A percentile compares a stretch with the other conserved stretches of the same genome.
These are phyloP conservation scores for Epichloe typhina DNA, from an alignment of 2,329 filamentous ascomycete species.

Conservation along the genomic window DNA sequence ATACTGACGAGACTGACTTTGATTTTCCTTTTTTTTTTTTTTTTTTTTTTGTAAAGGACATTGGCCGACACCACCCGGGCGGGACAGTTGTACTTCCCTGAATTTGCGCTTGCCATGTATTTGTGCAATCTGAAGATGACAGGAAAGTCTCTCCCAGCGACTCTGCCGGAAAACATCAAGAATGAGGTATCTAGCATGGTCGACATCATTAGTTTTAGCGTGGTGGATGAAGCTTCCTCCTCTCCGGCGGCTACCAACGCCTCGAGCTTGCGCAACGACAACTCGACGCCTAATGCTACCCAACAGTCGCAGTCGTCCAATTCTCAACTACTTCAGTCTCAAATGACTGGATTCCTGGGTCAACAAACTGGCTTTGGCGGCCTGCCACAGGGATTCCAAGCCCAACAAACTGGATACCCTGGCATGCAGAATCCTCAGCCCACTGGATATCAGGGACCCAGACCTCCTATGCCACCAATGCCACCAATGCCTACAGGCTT, in stretches of 20 bases:
- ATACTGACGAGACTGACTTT: not conserved
- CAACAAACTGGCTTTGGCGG: constrained; percentile 44
- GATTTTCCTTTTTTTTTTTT: constrained; percentile 6
- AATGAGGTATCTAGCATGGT: constrained; percentile 99
- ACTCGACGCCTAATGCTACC: constrained; percentile 37
- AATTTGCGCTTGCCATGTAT: constrained; percentile 97
- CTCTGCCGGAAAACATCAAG: constrained; percentile 71
- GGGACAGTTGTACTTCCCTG: constrained; percentile 89
- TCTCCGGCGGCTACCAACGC: constrained; percentile 47
- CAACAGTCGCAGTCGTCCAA: constrained; percentile 66
- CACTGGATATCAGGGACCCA: constrained; percentile 69
- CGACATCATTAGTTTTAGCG: constrained; percentile 93
- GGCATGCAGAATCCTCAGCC: constrained; percentile 55
- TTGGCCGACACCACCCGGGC: constrained; percentile 92
- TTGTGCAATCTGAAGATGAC: constrained; percentile 89
- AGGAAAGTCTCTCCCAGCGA: constrained; percentile 63
- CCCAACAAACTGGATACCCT: constrained; percentile 59
- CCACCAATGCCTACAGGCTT: constrained; percentile 50
- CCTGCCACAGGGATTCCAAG: constrained; percentile 46
- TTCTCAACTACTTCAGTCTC: constrained; percentile 47
- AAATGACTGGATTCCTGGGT: constrained; percentile 56
- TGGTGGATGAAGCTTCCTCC: constrained; percentile 56
- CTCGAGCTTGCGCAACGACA: constrained; percentile 50
- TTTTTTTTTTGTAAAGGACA: constrained; percentile 42
- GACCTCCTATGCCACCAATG: constrained; percentile 73